Conservation (phyloP, 2,329 filamentous ascomycete genomes). For the Colletotrichum lupini region DNA sequence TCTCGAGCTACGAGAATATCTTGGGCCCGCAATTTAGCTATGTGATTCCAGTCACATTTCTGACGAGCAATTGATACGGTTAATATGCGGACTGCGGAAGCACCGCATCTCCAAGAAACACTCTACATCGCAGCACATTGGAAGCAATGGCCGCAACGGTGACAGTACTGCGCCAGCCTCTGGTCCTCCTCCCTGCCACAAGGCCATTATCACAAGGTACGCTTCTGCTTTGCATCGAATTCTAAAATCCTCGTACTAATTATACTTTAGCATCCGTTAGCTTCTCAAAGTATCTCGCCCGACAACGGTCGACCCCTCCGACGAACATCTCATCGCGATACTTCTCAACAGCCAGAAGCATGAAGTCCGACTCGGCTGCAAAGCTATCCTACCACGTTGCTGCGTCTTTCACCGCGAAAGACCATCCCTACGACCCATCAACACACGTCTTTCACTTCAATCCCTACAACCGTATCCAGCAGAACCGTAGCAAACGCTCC, state of each 20-base stretch:
- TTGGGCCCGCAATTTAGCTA: neutral
- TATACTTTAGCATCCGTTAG: neutral
- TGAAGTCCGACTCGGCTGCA: conserved; percentile 13
- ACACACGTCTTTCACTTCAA: conserved; percentile 80
- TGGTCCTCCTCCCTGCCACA: conserved; percentile 16
- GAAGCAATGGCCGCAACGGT: conserved; percentile 35
- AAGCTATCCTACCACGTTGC: conserved; percentile 76
- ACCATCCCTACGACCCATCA: conserved; percentile 73
- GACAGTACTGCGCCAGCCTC: conserved; percentile 32
- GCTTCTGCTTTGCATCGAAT: neutral
- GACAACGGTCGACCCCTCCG: conserved; percentile 13
- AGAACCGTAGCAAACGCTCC: conserved; percentile 63
- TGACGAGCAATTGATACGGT: conserved; percentile 1
- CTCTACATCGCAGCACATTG: conserved; percentile 33
- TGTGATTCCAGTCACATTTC: conserved; percentile 13
- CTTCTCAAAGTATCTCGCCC: neutral
- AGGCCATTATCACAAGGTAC: conserved; percentile 13
- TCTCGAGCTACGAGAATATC: neutral
- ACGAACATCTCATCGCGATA: neutral
- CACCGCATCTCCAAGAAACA: conserved; percentile 33
- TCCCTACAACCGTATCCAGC: conserved; percentile 69
- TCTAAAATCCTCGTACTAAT: neutral
- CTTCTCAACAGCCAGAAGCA: conserved; percentile 23
- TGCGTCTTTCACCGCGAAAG: conserved; percentile 81
- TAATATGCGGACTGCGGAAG: conserved; percentile 35